Base-by-base conservation (phyloP, 169 alveolate genomes). In the Babesia microti region DNA sequence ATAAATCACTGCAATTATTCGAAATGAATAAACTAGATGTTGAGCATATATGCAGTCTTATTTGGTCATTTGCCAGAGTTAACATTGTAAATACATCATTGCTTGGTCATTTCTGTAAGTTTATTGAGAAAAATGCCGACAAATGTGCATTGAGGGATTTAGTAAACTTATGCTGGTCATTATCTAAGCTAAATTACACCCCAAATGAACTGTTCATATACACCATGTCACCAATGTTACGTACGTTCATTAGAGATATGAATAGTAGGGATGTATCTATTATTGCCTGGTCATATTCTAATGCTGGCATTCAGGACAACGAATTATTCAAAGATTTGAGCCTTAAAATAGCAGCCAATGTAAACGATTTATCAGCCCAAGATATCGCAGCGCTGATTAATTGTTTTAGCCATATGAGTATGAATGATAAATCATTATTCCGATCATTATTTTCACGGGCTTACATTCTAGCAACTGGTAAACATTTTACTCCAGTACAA, bases 401-500 rank as follows among this genome's bases (percentile, higher is more conserved):
- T 19, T 57, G 70, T 4, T 45, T 65, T 26, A 15, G 56, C 6
- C 68, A 55, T 39, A 4, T 65, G 43, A 65, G 46, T 42, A 48
- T 28, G 17, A 14, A 39, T 4, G 58, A 65, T 44, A 65, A 48
- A 44, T 17, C 51, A 11, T 53, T 65, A 1, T 50, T 65, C 55
- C 47, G 55, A 33, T 54, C 53, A 41, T 54, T 65, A 33, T 32
- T 43, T n/a, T 34, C 36, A 32, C 9, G 70, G 6, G 70, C 76
- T n/a, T n/a, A n/a, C n/a, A n/a, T n/a, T n/a, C 34, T 32, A 22
- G 30, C 27, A 27, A 17, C 55, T 45, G 14, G 24, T 4, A 45
- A 56, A 26, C 66, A 65, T 44, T 65, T 65, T 37, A 65, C 76
- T 12, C 76, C 76, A 9, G 46, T 65, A 15, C 76, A 65, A 23